These are phyloP conservation scores for Tubosaeta brunneosetosa DNA, from an alignment of 768 basidiomycete genomes.

Conservation along the genomic window DNA sequence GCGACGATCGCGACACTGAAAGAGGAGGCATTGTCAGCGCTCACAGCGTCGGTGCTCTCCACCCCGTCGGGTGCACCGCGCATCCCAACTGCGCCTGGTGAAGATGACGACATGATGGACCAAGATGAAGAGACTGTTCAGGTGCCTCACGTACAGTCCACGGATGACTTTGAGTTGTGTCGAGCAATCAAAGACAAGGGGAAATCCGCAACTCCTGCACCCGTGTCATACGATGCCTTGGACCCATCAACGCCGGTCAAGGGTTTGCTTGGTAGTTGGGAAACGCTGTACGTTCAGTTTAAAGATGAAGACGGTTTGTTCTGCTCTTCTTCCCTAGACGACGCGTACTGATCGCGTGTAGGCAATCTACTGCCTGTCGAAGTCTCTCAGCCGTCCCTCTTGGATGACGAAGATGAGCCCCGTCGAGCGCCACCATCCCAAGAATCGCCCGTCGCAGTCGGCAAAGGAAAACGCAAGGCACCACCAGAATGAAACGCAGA, in stretches of 20 bases:
- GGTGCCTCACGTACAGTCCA: slow-evolving; percentile 34
- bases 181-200: slow-evolving; percentile 50
- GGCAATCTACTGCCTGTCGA: slow-evolving; percentile 58
- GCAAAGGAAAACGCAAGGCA: slow-evolving; percentile 66
- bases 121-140: slow-evolving; percentile 7
- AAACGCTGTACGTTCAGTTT: slow-evolving; percentile 64
- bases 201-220: slow-evolving; percentile 25
- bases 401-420: slow-evolving; percentile 57
- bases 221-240: slow-evolving; percentile 46
- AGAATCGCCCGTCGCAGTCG: slow-evolving; percentile 18
- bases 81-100: slow-evolving; percentile 28
- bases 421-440: slow-evolving; percentile 27
- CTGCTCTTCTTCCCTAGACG: neutral
- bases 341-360: slow-evolving; percentile 21
- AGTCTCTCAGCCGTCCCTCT: slow-evolving; percentile 51
- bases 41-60: slow-evolving; percentile 43
- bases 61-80: slow-evolving; percentile 24
- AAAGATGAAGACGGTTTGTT: slow-evolving; percentile 51
- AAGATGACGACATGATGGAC: slow-evolving; percentile 23
- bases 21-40: slow-evolving; percentile 56
- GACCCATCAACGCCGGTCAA: slow-evolving; percentile 41
- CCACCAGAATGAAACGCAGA: slow-evolving; percentile 21
- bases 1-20: slow-evolving; percentile 58
- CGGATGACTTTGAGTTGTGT: slow-evolving; percentile 62
- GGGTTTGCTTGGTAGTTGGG: slow-evolving; percentile 58